Evolutionary conservation across 352 stramenopile genomes (phyloP), one percentile per base, ranked within the genome.

Genomic region (Phytophthora boehmeriae): DNA sequence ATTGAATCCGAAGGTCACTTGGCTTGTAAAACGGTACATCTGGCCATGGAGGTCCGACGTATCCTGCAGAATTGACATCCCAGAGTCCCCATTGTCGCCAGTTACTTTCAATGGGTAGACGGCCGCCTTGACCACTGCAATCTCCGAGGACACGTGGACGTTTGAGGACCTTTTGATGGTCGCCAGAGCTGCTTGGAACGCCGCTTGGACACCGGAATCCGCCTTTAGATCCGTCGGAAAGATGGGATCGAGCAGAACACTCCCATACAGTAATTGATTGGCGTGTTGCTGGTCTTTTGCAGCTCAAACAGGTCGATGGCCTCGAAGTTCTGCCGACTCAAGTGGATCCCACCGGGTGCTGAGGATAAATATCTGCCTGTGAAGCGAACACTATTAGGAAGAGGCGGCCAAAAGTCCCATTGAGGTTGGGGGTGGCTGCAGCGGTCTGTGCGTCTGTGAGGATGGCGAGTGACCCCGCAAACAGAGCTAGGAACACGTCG

Each of bases 351-450:
- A 32, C 72, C 75, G 1, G 84, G 84, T 46, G 69, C 54, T 19
- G 84, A 90, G 11, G 71, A 50, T 44, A 93, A 44, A 35, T 83
- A 93, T 30, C 66, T 69, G 25, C 79, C 81, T 34, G 78, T 86
- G 71, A 93, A 90, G 42, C 68, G 68, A 41, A 73, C 69, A 2
- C 56, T 49, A 10, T 57, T 58, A 0, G 63, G 52, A 30, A 93
- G 70, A 44, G 78, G 76, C 13, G 76, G 74, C 81, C 82, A 93
- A 56, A 71, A 90, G 53, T 93, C 80, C 84, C 84, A 93, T 51
- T 67, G 79, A 8, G 49, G 4, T 20, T 46, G 25, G 17, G 41
- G 13, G 54, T 35, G 30, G 39, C 44, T 50, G 34, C 35, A 11
- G 8, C 19, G 23, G 16, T 14, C 13, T 46, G 36, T 2, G 22